phyloP scores from a whole-genome alignment of 1,139 yeast genomes.

The Nakaseomyces kungkrabaensis region DNA sequence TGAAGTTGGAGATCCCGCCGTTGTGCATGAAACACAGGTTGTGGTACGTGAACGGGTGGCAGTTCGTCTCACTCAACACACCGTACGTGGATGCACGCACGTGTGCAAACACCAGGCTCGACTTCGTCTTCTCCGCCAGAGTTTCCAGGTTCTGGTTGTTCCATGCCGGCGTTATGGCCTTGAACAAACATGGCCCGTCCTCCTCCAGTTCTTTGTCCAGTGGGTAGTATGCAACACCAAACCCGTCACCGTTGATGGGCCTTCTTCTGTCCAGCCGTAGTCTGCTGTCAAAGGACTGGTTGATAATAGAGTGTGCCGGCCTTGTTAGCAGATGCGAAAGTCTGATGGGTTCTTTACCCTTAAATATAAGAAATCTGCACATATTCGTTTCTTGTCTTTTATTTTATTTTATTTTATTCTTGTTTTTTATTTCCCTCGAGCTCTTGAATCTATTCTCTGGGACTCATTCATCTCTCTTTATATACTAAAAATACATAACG shows the following conservation, averaged over 20 bases:
- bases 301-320: constrained; percentile 95
- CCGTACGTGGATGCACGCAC: constrained; percentile 96
- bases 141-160: constrained; percentile 83
- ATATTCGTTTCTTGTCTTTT: constrained; percentile 8
- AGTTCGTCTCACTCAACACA: constrained; percentile 83
- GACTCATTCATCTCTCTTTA: no score
- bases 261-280: constrained; percentile 76
- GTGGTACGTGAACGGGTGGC: constrained; percentile 88
- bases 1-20: constrained; percentile 77
- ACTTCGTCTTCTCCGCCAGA: constrained; percentile 77
- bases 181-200: constrained; percentile 70
- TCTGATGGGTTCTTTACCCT: constrained; percentile 68
- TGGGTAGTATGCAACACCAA: constrained; percentile 91
- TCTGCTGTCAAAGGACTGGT: constrained; percentile 88
- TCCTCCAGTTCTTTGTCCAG: constrained; percentile 41
- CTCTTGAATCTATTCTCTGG: not conserved
- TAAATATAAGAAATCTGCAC: constrained; percentile 31
- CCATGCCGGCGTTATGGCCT: constrained; percentile 98
- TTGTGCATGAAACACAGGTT: constrained; percentile 94
- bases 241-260: constrained; percentile 96
- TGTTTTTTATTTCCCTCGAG: not conserved
- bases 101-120: constrained; percentile 82
- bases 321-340: constrained; percentile 80
- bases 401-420: not conserved
- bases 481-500: no score